These are phyloP conservation scores for Citrus mangshanensis DNA, from an alignment of 345 rosid species.

Conservation along the genomic window DNA sequence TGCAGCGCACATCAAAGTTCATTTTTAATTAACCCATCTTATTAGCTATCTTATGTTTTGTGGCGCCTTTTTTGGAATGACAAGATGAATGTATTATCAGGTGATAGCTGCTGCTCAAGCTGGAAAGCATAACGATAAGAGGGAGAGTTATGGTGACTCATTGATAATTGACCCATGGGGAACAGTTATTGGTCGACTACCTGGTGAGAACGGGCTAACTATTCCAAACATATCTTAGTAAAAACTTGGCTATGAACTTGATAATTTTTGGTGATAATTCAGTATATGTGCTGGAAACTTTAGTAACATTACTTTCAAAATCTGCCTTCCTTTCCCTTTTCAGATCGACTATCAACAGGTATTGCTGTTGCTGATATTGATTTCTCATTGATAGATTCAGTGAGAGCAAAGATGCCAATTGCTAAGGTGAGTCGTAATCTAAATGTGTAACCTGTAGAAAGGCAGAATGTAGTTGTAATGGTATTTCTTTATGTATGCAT, in stretches of 20 bases:
- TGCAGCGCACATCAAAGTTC: neutral
- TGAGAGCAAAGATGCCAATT: conserved; percentile 79
- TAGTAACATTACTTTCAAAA: neutral
- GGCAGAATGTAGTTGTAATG: neutral
- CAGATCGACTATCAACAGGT: conserved; percentile 78
- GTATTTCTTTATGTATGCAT: neutral
- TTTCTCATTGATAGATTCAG: conserved; percentile 72
- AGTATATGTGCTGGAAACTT: neutral
- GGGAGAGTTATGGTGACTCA: conserved; percentile 85
- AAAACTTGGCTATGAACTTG: neutral
- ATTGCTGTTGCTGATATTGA: conserved; percentile 81
- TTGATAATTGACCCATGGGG: conserved; percentile 97
- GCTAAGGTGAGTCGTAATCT: conserved; percentile 46
- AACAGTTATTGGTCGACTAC: conserved; percentile 66
- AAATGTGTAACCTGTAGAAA: neutral
- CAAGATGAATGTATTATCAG: conserved; percentile 26
- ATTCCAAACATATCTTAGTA: neutral
- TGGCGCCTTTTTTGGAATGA: neutral
- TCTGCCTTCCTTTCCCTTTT: conserved; percentile 9
- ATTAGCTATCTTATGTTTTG: neutral
- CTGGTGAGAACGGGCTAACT: conserved; percentile 43
- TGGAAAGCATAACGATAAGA: conserved; percentile 74
- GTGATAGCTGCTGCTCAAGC: conserved; percentile 93
- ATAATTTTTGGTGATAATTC: neutral
- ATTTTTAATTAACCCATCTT: neutral